Evolutionary conservation across 2,329 filamentous ascomycete species (phyloP), one percentile per base, ranked within the genome.

Genomic region (Didymellaceae sp.): DNA sequence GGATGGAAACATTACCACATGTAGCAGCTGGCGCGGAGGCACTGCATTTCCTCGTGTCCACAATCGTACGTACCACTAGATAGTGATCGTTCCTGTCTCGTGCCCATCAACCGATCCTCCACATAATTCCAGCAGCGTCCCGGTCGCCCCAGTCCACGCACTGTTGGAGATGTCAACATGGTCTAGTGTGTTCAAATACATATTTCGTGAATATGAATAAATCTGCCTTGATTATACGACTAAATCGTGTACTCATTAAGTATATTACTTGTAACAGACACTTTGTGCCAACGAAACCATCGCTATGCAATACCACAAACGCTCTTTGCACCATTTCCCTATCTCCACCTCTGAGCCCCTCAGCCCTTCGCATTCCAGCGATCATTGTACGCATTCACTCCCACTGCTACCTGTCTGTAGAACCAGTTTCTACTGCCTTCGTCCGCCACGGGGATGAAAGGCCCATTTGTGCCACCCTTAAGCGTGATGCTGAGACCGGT

Each of bases 391-490:
- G 84, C 83, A 76, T 86, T 86, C 24, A 86, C 84, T 57, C 84
- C 84, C 70, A 87, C 76, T 41, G 83, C 84, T 67, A 87, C 84
- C 72, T 87, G 85, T 58, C 74, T 78, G 62, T 87, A 87, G 58
- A 87, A 73, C 84, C 84, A 87, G 66, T 87, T 87, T 66, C 85
- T 75, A 37, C 78, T 78, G 52, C 86, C 89, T 74, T 97, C 93
- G 65, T 96, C 91, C n/a, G 86, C 87, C 5, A 97, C 89, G 0
- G 94, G 94, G 6, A 99, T 86, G 68, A 97, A 99, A 2, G 94
- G 94, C 0, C 94, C 94, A 70, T 96, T 96, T 2, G 88, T 90
- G 3, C 92, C 93, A 9, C 92, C 93, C 61, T 96, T 89, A 59
- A 97, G 77, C 37, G 89, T 87, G 55, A 99, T 84, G 61, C 90